A percentile compares a stretch with the other conserved stretches of the same genome.
These are phyloP conservation scores for Chytriomyces sp. DNA, from an alignment of 192 early-diverging fungal genomes.

Conservation along the genomic window DNA sequence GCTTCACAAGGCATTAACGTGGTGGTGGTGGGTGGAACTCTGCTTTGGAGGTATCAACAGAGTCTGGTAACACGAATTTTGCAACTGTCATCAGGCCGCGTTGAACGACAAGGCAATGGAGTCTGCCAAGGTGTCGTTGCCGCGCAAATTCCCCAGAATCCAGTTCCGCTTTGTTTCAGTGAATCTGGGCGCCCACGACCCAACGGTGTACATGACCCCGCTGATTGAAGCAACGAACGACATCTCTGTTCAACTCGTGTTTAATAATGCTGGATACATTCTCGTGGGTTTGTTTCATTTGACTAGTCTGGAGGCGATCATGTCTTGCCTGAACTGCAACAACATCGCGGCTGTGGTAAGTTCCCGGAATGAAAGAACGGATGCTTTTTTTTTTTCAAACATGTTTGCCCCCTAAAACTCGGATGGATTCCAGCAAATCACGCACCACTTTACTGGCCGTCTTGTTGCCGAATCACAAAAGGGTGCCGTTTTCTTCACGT, in stretches of 20 bases:
- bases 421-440: slow-evolving; percentile 28
- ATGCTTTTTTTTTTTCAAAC: neutral
- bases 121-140: slow-evolving; percentile 39
- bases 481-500: slow-evolving; percentile 56
- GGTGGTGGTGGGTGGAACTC: slow-evolving; percentile 44
- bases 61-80: neutral
- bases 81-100: slow-evolving; percentile 35
- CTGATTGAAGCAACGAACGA: slow-evolving; percentile 50
- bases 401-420: neutral
- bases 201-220: slow-evolving; percentile 49
- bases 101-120: slow-evolving; percentile 53
- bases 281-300: slow-evolving; percentile 58
- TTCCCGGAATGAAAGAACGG: neutral
- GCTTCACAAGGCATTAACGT: slow-evolving; percentile 61
- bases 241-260: slow-evolving; percentile 53
- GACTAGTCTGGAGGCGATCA: slow-evolving; percentile 39
- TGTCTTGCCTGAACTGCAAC: slow-evolving; percentile 62
- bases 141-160: slow-evolving; percentile 45
- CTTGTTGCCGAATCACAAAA: slow-evolving; percentile 38
- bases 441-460: slow-evolving; percentile 58
- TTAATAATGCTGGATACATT: slow-evolving; percentile 70
- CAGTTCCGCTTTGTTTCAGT: slow-evolving; percentile 59
- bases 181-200: slow-evolving; percentile 47
- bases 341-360: slow-evolving; percentile 49
- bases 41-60: neutral